Evolutionary conservation across 257 asterid genomes (phyloP).

Genomic region (Striga asiatica): DNA sequence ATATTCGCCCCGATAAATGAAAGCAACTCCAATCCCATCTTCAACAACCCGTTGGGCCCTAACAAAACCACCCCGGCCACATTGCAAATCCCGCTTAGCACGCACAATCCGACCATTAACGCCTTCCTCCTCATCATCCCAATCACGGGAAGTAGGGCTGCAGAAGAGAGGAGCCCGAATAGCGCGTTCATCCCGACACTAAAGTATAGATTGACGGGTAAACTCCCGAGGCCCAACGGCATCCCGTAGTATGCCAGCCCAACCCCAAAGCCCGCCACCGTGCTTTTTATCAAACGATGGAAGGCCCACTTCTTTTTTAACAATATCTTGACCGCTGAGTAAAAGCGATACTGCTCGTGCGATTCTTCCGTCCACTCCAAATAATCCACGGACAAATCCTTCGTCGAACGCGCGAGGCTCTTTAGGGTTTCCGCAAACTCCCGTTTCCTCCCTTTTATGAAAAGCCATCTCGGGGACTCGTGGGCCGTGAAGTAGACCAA

Average conservation of each 20-base stretch:
- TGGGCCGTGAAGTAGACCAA: conserved; percentile 22
- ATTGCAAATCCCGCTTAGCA: conserved; percentile 21
- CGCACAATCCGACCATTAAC: conserved; percentile 11
- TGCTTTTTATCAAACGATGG: background rate
- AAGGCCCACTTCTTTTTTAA: background rate
- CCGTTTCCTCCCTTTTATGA: conserved; percentile 18
- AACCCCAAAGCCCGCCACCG: conserved; percentile 19
- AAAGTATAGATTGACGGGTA: conserved; percentile 24
- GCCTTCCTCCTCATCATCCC: conserved; percentile 19
- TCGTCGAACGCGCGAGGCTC: background rate
- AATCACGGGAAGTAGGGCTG: conserved; percentile 7
- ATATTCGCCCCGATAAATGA: background rate
- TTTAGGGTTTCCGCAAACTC: background rate
- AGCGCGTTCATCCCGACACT: conserved; percentile 21
- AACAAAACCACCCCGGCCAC: conserved; percentile 4
- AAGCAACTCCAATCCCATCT: conserved; percentile 13
- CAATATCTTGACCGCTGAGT: background rate
- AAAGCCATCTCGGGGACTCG: conserved; percentile 48
- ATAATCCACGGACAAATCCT: background rate
- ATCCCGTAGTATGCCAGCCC: conserved; percentile 28
- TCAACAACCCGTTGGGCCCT: conserved; percentile 10
- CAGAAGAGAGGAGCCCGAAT: conserved; percentile 18
- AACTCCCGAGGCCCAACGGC: conserved; percentile 29
- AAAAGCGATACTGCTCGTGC: background rate
- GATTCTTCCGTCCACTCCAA: background rate